Evolutionary conservation across 768 basidiomycete species (phyloP), one percentile per base, ranked within the genome.

Genomic region (Agrocybe pediades): DNA sequence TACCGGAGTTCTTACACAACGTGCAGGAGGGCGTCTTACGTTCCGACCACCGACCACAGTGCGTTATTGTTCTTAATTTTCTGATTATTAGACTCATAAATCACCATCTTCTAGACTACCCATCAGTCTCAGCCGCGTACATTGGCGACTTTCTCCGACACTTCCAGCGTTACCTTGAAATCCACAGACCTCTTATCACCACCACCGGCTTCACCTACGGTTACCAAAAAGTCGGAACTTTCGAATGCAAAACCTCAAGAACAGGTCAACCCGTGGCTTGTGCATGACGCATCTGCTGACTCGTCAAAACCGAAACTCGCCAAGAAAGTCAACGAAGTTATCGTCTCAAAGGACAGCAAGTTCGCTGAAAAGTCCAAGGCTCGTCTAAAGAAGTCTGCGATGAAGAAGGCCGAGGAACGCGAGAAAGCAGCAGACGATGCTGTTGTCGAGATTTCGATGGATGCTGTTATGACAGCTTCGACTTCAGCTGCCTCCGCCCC

Each of bases 251-350:
- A 48, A 6, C 48, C 54, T 8, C 13, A 56, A 16, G 51, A 51
- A n/a, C 57, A 65, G 29, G 64, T 68, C 24, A 98, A 98, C 67
- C 95, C 95, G 9, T 98, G 96, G 94, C 85, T 97, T 16, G 70
- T 71, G 1, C 71, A 72, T 9, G 62, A 65, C 6, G 46, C 74
- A 4, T 36, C 33, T 1, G 62, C 75, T 3, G 25, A 48, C 6
- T 54, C 58, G 7, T 21, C 47, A 16, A 47, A 49, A 9, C 66
- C 70, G 19, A 87, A 84, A 48, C 70, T 74, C 2, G 73, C 84
- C 0, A 83, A 84, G 55, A 92, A 89, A 67, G 82, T 81, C 56
- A 95, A 94, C 67, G 82, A 87, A 54, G 76, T 90, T 9, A 68
- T 84, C 3, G 81, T 92, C 19, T 79, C 81, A 59, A 94, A 92